Base-by-base conservation (phyloP, 2,329 filamentous ascomycete species). In the Clarireedia homoeocarpa region DNA sequence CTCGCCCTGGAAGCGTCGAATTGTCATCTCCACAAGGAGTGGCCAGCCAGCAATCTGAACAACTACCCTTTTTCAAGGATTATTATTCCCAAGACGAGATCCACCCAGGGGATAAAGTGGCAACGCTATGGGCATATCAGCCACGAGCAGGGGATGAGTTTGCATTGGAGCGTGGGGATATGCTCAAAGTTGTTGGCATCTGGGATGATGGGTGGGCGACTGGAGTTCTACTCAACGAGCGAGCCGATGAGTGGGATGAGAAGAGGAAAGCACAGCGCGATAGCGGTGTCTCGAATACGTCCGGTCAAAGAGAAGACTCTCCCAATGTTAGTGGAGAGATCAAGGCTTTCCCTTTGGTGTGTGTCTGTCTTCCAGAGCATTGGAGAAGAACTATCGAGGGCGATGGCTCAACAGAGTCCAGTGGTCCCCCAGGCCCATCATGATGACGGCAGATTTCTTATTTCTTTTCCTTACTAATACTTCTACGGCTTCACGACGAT, bases 171-270 rank as follows among this genome's bases (percentile, higher is more conserved):
- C 84, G 94, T 57, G 94, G 94, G 53, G 94, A 99, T 69, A 96
- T 99, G 91, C 80, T 99, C 67, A 97, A 96, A 74, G 86, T 99
- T 14, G 87, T 97, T 34, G 94, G 94, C 60, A 99, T 99, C 63
- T 99, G 94, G 94, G 94, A 99, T 67, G 94, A 99, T 70, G 94
- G 94, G 48, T 99, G 94, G 94, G 94, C 94, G 10, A 99, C 94
- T 1, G 94, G 94, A 65, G 81, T 96, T 55, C 79, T 95, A 68
- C 75, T 95, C 55, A 80, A 86, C 53, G 89, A 95, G 65, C 81
- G 83, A 55, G 91, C 91, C 2, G 92, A 97, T 59, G 89, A 96
- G 61, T 96, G 90, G 84, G 89, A 95, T 65, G 79, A 81, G 45
- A 81, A 86, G 61, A 82, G 83, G 65, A 85, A 88, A 66, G 76